Evolutionary conservation across 179 eudicot species (phyloP).

Genomic region (Actinidia chinensis): DNA sequence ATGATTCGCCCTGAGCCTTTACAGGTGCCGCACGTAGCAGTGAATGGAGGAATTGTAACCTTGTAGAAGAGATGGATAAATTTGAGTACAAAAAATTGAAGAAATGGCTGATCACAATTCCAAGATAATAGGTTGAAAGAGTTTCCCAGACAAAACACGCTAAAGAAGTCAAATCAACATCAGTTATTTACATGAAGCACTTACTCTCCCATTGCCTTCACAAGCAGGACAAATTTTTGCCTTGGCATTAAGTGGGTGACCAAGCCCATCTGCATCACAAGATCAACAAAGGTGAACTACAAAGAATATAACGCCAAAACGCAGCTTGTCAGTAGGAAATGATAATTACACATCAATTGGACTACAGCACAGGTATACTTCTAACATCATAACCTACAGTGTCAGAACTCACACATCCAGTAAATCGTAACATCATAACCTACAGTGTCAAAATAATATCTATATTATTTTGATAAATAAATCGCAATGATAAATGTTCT

Average conservation of each 20-base stretch:
- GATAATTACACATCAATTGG: not conserved
- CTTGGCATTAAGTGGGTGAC: conserved; percentile 72
- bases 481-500: not conserved
- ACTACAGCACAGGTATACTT: conserved; percentile 5
- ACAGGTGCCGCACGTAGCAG: conserved; percentile 69
- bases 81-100: not conserved
- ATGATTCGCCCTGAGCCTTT: conserved; percentile 74
- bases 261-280: conserved; percentile 67
- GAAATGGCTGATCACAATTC: conserved; percentile 1
- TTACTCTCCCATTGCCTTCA: conserved; percentile 76
- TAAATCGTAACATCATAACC: too few species aligned
- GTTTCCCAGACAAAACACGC: not conserved
- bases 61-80: conserved; percentile 28
- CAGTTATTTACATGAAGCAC: conserved; percentile 21
- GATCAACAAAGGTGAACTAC: conserved; percentile 17
- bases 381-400: not conserved
- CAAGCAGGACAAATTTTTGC: conserved; percentile 70
- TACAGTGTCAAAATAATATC: too few species aligned
- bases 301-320: not conserved
- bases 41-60: conserved; percentile 83
- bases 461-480: too few species aligned
- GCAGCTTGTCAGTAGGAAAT: not conserved
- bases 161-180: not conserved
- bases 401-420: not conserved
- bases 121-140: conserved; percentile 5